Evolutionary conservation across 2,329 filamentous ascomycete species (phyloP), one percentile per base, ranked within the genome.

Genomic region (Dactylella cylindrospora): DNA sequence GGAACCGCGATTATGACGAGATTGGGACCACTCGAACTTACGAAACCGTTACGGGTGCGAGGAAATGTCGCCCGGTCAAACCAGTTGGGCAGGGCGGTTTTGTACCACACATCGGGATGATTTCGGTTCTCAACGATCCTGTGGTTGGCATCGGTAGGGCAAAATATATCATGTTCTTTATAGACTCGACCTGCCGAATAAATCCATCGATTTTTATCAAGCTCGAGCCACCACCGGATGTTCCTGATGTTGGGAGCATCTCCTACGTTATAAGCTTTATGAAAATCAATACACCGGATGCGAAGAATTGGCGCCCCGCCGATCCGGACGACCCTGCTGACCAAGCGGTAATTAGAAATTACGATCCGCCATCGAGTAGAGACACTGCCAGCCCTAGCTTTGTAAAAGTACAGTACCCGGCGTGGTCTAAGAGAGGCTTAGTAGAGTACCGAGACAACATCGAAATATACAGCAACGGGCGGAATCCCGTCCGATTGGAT

Each of bases 241-340:
- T 29, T 2, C 15, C 15, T 3, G 5, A 29, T 1, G 43, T 13
- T 13, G 52, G 52, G 1, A 38, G 32, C 8, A 29, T 20, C 2
- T 57, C 33, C 25, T 36, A 38, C 23, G n/a, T n/a, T n/a, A 17
- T 53, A 3, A 32, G 49, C 29, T 13, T 62, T 2, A 28, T 62
- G 26, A 29, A 62, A 15, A 9, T 17, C 8, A 28, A 13, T 1
- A 15, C 53, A 13, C 46, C 46, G 1, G 9, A 22, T 5, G 5
- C 49, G 3, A 35, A 32, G 13, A 44, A 22, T 12, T 62, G 55
- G 55, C 45, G 26, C n/a, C 41, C 49, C 8, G 35, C 29, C 4
- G 39, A 49, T 13, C 8, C 15, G 2, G 15, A 31, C 4, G 36
- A 44, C 13, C 8, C n/a, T 5, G 13, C 23, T 1, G 55, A 54